Percentiles rank a stretch among this genome's conserved stretches.
Conservation (phyloP, 2,329 filamentous ascomycete genomes). For the Aureobasidium sp. region DNA sequence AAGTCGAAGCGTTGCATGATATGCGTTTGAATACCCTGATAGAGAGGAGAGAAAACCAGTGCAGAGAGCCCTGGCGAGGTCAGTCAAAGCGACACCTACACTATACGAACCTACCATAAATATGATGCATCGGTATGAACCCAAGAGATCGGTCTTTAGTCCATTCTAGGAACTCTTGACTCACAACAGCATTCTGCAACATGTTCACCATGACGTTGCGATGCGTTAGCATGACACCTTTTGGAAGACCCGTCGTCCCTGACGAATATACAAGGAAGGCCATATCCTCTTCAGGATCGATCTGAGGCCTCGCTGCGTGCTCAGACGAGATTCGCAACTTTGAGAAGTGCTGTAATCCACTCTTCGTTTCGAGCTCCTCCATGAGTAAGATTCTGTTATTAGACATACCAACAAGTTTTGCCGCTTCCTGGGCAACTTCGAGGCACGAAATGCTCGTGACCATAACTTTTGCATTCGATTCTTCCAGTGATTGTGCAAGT, state of each 20-base stretch:
- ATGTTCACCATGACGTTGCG: slow-evolving; percentile 82
- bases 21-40: slow-evolving; percentile 72
- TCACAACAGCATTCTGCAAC: slow-evolving; percentile 47
- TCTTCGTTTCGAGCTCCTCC: slow-evolving; percentile 66
- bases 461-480: slow-evolving; percentile 78
- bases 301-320: slow-evolving; percentile 65
- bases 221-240: slow-evolving; percentile 91
- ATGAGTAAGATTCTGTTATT: slow-evolving; percentile 81
- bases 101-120: slow-evolving; percentile 82
- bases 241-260: slow-evolving; percentile 91
- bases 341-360: slow-evolving; percentile 75
- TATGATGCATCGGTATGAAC: slow-evolving; percentile 91
- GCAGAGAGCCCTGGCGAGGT: no score
- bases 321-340: slow-evolving; percentile 70
- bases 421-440: slow-evolving; percentile 71
- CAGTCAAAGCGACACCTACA: no score
- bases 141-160: slow-evolving; percentile 75
- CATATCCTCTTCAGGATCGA: slow-evolving; percentile 76
- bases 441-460: slow-evolving; percentile 78
- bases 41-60: no score
- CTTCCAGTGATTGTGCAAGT: slow-evolving; percentile 84
- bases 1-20: slow-evolving; percentile 87
- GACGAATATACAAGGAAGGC: slow-evolving; percentile 91
- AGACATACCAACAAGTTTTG: slow-evolving; percentile 73
- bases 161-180: slow-evolving; percentile 56